These are phyloP conservation scores for Stentor roeselii DNA, from an alignment of 73 alveolate species.

Conservation along the genomic window DNA sequence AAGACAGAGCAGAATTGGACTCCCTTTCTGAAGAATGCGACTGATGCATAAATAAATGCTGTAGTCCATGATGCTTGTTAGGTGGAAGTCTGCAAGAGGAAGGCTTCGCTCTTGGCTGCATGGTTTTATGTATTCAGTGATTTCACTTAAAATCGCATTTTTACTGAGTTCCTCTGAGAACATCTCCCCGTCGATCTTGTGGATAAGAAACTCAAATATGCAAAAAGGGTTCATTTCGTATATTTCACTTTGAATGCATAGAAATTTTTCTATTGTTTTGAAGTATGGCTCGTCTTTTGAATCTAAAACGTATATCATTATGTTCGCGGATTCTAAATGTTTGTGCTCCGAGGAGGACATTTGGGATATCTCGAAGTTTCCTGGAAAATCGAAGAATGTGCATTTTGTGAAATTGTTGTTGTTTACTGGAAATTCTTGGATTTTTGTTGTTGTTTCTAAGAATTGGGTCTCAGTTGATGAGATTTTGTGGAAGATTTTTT, in stretches of 20 bases:
- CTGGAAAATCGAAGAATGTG: constrained; percentile 90
- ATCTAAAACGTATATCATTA: constrained; percentile 89
- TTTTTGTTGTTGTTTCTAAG: constrained; percentile 79
- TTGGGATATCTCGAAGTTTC: constrained; percentile 69
- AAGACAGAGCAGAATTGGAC: constrained; percentile 70
- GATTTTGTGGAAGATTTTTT: constrained; percentile 88
- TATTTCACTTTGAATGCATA: constrained; percentile 37
- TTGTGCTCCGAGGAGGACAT: constrained; percentile 64
- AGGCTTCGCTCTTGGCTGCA: constrained; percentile 47
- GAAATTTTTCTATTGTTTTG: constrained; percentile 41
- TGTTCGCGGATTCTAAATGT: constrained; percentile 70
- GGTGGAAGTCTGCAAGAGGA: constrained; percentile 56
- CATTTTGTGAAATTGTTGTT: constrained; percentile 80
- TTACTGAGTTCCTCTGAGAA: constrained; percentile 23
- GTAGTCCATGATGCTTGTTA: constrained; percentile 92
- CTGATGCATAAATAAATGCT: constrained; percentile 90
- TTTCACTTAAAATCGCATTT: constrained; percentile 44
- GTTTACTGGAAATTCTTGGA: constrained; percentile 73
- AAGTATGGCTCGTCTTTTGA: constrained; percentile 70
- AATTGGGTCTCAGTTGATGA: constrained; percentile 85
- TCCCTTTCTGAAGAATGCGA: constrained; percentile 82
- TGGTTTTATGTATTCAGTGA: constrained; percentile 45
- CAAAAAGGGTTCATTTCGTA: constrained; percentile 21
- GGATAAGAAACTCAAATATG: constrained; percentile 24
- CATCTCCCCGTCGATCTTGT: constrained; percentile 39